These are phyloP conservation scores for Vaccinium macrocarpon DNA, from an alignment of 148 eudicot species.

Conservation along the genomic window DNA sequence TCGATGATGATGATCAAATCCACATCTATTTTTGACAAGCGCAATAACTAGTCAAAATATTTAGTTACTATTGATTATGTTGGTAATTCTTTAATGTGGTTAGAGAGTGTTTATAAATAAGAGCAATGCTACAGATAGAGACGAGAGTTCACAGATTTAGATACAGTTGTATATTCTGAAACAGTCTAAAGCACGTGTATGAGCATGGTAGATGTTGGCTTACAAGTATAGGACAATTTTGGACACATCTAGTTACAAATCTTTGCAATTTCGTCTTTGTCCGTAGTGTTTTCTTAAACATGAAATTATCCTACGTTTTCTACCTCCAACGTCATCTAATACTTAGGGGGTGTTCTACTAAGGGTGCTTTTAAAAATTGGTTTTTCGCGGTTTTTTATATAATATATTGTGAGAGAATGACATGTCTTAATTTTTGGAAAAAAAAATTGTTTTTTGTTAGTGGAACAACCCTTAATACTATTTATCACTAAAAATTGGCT, in stretches of 20 bases:
- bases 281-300: background rate
- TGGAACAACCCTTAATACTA: no score
- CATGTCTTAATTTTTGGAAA: no score
- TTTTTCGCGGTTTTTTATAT: no score
- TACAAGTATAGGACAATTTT: accelerated
- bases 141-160: background rate
- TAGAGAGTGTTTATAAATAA: background rate
- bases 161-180: background rate
- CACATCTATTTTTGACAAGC: background rate
- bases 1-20: background rate
- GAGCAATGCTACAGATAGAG: background rate
- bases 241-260: background rate
- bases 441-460: no score
- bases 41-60: background rate
- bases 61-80: background rate
- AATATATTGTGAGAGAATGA: no score
- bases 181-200: background rate
- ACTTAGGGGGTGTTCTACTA: background rate
- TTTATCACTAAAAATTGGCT: no score
- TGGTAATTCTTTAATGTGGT: background rate
- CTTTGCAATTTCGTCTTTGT: background rate
- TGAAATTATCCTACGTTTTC: background rate
- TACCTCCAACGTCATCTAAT: background rate
- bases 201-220: background rate
- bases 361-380: no score